Conservation (phyloP, 2,329 filamentous ascomycete genomes). For the Pestalotiopsis sp. region DNA sequence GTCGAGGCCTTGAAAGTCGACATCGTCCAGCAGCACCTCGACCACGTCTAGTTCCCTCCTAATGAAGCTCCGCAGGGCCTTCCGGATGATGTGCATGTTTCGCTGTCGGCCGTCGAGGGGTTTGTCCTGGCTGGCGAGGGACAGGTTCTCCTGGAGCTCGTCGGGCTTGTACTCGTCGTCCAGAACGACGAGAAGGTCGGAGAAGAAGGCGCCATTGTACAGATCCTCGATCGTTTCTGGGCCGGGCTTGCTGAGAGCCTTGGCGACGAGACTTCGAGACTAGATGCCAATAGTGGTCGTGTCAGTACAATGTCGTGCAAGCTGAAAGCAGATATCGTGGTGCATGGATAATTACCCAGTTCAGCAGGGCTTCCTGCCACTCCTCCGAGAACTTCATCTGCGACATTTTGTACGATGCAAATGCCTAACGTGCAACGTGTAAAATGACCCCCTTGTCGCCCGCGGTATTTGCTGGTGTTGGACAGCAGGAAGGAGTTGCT, state of each 20-base stretch:
- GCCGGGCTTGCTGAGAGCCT: constrained; percentile 27
- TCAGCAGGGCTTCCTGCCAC: constrained; percentile 17
- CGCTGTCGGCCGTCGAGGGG: constrained; percentile 45
- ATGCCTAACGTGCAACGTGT: neutral
- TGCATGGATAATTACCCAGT: constrained; percentile 12
- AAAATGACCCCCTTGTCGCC: neutral
- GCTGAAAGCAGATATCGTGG: neutral
- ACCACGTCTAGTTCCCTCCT: constrained; percentile 54
- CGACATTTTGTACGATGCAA: constrained; percentile 10
- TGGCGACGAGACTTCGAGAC: constrained; percentile 30
- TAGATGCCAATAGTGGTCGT: constrained; percentile 14
- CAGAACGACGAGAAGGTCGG: constrained; percentile 59
- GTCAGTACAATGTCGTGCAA: constrained; percentile 2
- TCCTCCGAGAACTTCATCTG: constrained; percentile 14
- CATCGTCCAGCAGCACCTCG: constrained; percentile 52
- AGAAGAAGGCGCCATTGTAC: constrained; percentile 56
- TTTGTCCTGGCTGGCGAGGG: constrained; percentile 43
- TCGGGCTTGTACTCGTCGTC: constrained; percentile 58
- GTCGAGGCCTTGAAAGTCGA: constrained; percentile 60
- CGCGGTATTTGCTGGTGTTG: neutral
- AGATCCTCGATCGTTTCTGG: constrained; percentile 53
- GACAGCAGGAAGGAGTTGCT: neutral
- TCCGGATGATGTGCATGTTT: constrained; percentile 57
- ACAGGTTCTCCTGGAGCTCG: constrained; percentile 49
- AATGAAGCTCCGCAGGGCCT: constrained; percentile 58